Evolutionary conservation across 169 alveolate genomes (phyloP).

Genomic region (Toxoplasma gondii): DNA sequence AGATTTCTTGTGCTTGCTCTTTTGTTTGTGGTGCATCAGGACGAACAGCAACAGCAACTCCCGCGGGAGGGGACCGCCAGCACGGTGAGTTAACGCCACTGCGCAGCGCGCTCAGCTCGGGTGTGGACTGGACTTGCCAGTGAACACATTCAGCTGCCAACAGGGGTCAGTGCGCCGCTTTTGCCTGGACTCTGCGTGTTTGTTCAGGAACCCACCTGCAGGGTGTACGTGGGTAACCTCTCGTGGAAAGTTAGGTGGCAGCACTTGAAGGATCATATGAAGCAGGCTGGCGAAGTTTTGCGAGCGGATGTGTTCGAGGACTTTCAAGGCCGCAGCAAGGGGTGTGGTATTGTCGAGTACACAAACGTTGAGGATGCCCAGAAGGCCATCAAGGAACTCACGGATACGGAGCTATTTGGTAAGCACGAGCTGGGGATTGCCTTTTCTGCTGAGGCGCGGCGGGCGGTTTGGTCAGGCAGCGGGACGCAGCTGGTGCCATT

Average conservation of each 20-base stretch:
- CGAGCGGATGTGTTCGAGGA: constrained; percentile 91
- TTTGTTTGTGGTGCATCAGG: background rate
- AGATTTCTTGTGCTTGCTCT: background rate
- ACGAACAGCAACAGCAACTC: background rate
- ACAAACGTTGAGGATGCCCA: constrained; percentile 67
- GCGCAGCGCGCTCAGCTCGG: background rate
- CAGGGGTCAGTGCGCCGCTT: background rate
- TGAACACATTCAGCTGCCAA: background rate
- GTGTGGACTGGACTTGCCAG: background rate
- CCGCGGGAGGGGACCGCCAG: background rate
- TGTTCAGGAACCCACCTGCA: constrained; percentile 74
- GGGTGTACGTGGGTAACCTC: constrained; percentile 91
- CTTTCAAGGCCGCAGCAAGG: constrained; percentile 84
- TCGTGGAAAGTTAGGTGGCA: constrained; percentile 92
- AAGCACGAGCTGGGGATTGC: background rate
- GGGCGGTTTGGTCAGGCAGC: background rate
- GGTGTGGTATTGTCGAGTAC: constrained; percentile 73
- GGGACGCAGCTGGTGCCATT: too few relatives aligned
- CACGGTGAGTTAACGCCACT: background rate
- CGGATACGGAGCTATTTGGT: constrained; percentile 68
- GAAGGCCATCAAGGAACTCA: constrained; percentile 71
- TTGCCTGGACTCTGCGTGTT: background rate
- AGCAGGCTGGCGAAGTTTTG: constrained; percentile 89
- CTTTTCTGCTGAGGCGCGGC: background rate
- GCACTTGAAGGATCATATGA: constrained; percentile 90